phyloP scores from a whole-genome alignment of 2,329 filamentous ascomycete genomes.

The Cladophialophora carrionii region DNA sequence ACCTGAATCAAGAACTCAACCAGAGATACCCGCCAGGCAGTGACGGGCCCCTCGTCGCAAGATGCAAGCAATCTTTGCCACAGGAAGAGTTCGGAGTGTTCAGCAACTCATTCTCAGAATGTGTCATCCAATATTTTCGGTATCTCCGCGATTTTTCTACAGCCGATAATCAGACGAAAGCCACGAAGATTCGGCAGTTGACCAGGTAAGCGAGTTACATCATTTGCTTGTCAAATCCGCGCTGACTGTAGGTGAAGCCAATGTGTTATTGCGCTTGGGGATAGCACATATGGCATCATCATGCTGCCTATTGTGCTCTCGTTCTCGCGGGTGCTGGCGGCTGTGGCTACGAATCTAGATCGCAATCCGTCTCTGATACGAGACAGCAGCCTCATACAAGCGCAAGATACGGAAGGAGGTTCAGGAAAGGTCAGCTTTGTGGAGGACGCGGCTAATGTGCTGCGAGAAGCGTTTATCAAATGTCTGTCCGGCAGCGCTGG shows the following conservation, averaged over 20 bases:
- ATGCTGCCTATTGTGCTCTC: constrained; percentile 83
- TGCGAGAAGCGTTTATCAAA: constrained; percentile 87
- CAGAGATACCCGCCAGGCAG: constrained; percentile 30
- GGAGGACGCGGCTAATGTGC: constrained; percentile 83
- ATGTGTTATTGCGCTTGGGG: constrained; percentile 78
- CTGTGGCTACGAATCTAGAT: constrained; percentile 81
- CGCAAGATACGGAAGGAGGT: constrained; percentile 54
- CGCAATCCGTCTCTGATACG: constrained; percentile 74
- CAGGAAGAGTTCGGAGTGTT: constrained; percentile 35
- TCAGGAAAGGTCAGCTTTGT: constrained; percentile 77
- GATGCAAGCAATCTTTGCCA: constrained; percentile 33
- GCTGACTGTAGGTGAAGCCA: constrained; percentile 57
- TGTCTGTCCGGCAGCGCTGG: constrained; percentile 70
- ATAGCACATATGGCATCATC: constrained; percentile 77
- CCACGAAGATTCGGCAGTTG: constrained; percentile 35
- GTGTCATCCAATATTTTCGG: constrained; percentile 38
- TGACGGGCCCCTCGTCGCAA: constrained; percentile 30
- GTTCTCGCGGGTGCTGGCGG: constrained; percentile 76
- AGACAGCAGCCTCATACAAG: constrained; percentile 48
- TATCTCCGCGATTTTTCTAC: constrained; percentile 37
- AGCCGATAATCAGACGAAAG: constrained; percentile 35
- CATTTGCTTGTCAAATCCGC: not conserved
- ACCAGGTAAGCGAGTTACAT: constrained; percentile 31
- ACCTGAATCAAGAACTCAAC: constrained; percentile 36
- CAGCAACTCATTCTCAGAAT: constrained; percentile 35